These are phyloP conservation scores for Phlyctochytrium bullatum DNA, from an alignment of 192 early-diverging fungal genomes.

Conservation along the genomic window DNA sequence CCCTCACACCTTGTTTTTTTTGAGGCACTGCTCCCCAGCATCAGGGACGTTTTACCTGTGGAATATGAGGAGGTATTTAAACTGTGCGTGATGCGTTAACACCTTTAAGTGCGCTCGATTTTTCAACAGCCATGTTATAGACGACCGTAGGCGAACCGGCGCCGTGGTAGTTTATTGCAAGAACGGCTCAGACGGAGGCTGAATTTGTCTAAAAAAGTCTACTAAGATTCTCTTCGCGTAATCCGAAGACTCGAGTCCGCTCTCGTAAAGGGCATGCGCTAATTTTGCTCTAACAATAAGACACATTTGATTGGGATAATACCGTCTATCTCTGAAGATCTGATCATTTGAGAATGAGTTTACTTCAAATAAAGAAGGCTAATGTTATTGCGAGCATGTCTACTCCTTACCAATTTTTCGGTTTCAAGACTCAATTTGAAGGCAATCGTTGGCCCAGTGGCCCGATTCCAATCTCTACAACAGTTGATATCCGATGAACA, in stretches of 20 bases:
- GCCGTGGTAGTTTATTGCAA: conserved; percentile 77
- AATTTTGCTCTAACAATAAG: conserved; percentile 1
- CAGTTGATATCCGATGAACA: background rate
- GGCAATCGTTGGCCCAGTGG: background rate
- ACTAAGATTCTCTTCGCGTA: background rate
- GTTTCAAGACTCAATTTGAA: background rate
- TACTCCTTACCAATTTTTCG: background rate
- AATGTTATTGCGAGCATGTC: background rate
- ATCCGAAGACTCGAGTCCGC: background rate
- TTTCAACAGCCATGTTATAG: conserved; percentile 89
- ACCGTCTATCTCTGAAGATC: background rate
- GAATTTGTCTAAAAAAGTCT: background rate
- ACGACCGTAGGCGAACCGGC: conserved; percentile 72
- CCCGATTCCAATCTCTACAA: background rate
- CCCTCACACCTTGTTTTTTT: conserved; percentile 82
- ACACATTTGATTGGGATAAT: background rate
- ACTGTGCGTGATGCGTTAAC: background rate
- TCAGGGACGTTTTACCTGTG: background rate
- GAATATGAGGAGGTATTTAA: conserved; percentile 56
- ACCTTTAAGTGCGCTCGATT: conserved; percentile 67
- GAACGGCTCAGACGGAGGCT: background rate
- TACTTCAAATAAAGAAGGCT: background rate
- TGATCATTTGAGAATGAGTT: background rate
- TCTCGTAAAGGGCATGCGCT: background rate
- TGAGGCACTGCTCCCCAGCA: conserved; percentile 47